Conservation (phyloP, 2,329 filamentous ascomycete genomes). For the Fusarium chuoi region DNA sequence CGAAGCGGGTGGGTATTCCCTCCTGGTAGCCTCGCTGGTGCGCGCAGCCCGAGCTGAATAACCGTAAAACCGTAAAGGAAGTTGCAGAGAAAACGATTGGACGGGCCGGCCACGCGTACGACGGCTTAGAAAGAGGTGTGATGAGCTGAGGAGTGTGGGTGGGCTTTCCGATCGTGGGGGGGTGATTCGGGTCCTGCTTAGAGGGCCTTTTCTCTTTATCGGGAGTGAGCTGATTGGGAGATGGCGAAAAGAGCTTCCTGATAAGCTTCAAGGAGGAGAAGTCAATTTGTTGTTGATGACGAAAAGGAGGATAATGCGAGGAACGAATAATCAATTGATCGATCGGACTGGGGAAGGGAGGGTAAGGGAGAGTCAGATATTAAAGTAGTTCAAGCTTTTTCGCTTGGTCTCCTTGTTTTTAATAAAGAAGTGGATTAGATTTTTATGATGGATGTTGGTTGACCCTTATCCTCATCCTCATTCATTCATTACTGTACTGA, state of each 20-base stretch:
- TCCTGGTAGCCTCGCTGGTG: constrained; percentile 18
- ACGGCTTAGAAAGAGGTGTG: constrained; percentile 1
- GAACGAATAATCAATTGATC: not conserved
- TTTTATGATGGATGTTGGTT: not conserved
- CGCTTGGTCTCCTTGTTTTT: constrained; percentile 2
- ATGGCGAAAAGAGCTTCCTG: constrained; percentile 3
- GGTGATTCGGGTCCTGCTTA: not conserved
- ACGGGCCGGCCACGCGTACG: constrained; percentile 26
- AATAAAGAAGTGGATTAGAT: not conserved
- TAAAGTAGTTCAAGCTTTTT: constrained; percentile 10
- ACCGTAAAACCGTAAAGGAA: constrained; percentile 19
- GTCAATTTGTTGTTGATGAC: not conserved
- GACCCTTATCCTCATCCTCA: constrained; percentile 15
- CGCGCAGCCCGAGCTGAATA: constrained; percentile 15
- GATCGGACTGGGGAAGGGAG: not conserved
- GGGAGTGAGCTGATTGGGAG: not conserved
- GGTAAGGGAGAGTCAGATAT: not conserved
- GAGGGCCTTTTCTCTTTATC: not conserved
- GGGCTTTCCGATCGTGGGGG: constrained; percentile 28
- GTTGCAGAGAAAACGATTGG: constrained; percentile 8
- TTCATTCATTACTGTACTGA: not conserved
- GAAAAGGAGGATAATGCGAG: constrained; percentile 3
- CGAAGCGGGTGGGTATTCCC: not conserved
- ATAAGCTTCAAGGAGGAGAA: not conserved
- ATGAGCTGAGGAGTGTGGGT: not conserved